Base-by-base conservation (phyloP, 768 basidiomycete species). In the Amylocystis lapponica region DNA sequence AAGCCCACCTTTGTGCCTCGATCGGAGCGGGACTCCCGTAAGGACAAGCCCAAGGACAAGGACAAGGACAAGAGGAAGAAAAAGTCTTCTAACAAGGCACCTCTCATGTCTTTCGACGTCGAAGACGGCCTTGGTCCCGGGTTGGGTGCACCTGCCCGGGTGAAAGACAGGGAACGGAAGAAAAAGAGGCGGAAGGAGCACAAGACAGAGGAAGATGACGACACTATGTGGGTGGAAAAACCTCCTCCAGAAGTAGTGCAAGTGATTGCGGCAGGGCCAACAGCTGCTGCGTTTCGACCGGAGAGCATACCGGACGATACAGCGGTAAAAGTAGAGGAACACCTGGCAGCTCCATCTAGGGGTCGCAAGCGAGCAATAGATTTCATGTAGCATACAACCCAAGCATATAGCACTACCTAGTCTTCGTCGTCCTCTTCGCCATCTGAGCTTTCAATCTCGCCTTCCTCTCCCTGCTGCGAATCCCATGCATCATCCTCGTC, bases 1-100 rank as follows among this genome's bases (percentile, higher is more conserved):
- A 88, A 83, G 55, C 94, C 94, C 1, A 87, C 82, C 0, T 98
- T 97, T 59, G 78, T 89, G 7, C 80, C 82, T 5, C 75, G 80
- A n/a, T 64, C 65, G 11, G 62, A 62, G 25, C 65, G 68, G 7
- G 65, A 64, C 16, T 45, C 60, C 2, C 58, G 64, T 8, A 61
- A 62, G 41, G 70, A 72, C 2, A 74, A 73, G 39, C 56, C 59
- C 26, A 66, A 66, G 41, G 66, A 65, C 37, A 66, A 63, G 43
- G 49, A 59, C 12, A 71, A 76, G 55, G 69, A 68, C 29, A 80
- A 76, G 56, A 69, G 75, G 41, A 69, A 72, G 40, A 67, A 67
- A 47, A 64, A 62, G 47, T 74, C 79, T 56, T 74, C 68, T 36
- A 45, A 49, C 35, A 73, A 72, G 44, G 58, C 43, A 12, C 37